Percentiles rank a stretch among this genome's conserved stretches.
Conservation (phyloP, 306 rosid species). For the Corylus heterophylla region DNA sequence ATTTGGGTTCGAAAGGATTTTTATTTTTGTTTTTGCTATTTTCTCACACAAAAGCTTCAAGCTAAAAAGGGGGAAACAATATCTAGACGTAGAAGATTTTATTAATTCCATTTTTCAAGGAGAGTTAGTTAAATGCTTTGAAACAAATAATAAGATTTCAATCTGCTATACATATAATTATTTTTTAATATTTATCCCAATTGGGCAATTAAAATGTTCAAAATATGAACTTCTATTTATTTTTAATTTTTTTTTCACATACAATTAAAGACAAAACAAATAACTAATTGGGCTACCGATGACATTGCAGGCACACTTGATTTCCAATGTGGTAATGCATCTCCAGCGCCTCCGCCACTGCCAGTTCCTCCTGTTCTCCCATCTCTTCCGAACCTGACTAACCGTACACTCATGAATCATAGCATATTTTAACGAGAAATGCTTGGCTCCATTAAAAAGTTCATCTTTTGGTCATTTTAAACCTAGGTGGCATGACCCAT, state of each 20-base stretch:
- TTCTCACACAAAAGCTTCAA: too few species aligned
- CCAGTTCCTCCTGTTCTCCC: conserved; percentile 12
- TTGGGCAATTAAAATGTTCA: too few species aligned
- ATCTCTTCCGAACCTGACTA: conserved; percentile 5
- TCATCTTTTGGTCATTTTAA: too few species aligned
- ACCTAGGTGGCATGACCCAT: too few species aligned
- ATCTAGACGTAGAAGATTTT: too few species aligned
- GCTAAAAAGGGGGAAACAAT: too few species aligned
- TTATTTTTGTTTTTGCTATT: too few species aligned
- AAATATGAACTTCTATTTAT: too few species aligned
- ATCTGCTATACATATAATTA: background rate
- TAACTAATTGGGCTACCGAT: background rate
- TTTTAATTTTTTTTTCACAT: background rate
- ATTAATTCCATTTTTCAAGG: too few species aligned
- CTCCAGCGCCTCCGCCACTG: conserved; percentile 17
- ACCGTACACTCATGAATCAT: conserved; percentile 18
- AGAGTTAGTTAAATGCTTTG: too few species aligned
- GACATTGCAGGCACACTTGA: conserved; percentile 34
- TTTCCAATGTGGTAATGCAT: conserved; percentile 22
- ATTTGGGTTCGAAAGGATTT: background rate
- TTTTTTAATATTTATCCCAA: background rate
- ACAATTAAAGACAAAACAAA: background rate
- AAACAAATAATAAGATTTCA: background rate
- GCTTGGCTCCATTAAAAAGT: too few species aligned
- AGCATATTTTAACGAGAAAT: background rate